phyloP scores from a whole-genome alignment of 352 stramenopile genomes.

The Elongisporangium prolatum region DNA sequence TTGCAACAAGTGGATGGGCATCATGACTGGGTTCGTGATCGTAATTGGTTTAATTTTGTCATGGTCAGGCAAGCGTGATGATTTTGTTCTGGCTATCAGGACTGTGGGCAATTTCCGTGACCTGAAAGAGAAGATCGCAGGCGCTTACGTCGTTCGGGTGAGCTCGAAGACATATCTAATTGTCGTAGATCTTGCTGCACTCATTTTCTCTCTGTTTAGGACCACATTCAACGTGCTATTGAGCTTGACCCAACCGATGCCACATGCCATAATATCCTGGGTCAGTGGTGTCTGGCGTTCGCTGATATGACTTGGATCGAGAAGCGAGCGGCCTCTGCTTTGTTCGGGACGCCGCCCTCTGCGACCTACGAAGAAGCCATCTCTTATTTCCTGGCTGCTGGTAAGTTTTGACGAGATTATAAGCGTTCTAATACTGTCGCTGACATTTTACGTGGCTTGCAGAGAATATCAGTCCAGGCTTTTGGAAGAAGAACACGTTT shows the following conservation, averaged over 20 bases:
- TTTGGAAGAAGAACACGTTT: constrained; percentile 79
- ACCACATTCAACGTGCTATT: constrained; percentile 65
- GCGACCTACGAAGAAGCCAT: constrained; percentile 63
- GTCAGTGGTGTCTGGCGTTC: constrained; percentile 76
- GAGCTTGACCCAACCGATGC: constrained; percentile 59
- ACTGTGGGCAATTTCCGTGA: constrained; percentile 57
- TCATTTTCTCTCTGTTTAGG: constrained; percentile 16
- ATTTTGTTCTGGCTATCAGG: constrained; percentile 9
- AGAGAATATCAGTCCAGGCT: constrained; percentile 61
- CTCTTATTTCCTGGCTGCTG: constrained; percentile 42
- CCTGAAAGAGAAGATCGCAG: constrained; percentile 67
- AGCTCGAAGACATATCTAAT: background rate
- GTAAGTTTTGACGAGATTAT: constrained; percentile 16
- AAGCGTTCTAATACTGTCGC: background rate
- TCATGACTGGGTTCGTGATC: constrained; percentile 42
- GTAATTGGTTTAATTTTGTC: background rate
- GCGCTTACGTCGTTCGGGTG: constrained; percentile 61
- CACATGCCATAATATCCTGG: constrained; percentile 64
- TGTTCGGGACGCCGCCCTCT: constrained; percentile 60
- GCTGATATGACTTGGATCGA: constrained; percentile 78
- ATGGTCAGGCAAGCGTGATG: background rate
- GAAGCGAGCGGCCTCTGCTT: constrained; percentile 48
- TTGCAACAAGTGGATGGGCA: constrained; percentile 76
- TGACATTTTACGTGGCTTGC: background rate
- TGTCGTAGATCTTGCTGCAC: background rate